Evolutionary conservation across 2,329 filamentous ascomycete genomes (phyloP), one percentile per base, ranked within the genome.

Genomic region (Aspergillus unguis): DNA sequence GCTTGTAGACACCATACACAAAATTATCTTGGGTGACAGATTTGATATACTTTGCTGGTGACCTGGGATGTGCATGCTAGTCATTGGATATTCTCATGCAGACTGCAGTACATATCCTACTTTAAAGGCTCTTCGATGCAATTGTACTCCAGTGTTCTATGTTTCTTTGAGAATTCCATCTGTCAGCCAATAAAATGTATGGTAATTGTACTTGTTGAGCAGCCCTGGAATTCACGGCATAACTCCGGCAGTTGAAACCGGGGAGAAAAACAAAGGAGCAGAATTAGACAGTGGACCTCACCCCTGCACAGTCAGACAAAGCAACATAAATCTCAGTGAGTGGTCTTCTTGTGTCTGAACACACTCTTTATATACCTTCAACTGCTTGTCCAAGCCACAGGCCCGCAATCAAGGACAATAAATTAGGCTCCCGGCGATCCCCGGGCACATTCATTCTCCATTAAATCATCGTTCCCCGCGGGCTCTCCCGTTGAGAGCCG

Each of bases 401-500:
- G 43, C 35, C 36, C 31, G 45, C 17, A 17, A 17, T 17, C 17
- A 17, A 17, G 17, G 17, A 17, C 17, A 17, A 17, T 17, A 17
- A 53, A 38, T 32, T 44, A 45, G 45, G 35, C 36, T 45, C 50
- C 55, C 57, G 55, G 56, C 49, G 51, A 58, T 53, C 51, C 48
- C 58, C 58, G 53, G 54, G 17, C 17, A 17, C 17, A 17, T 17
- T 17, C 17, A 17, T 17, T 17, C 17, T 17, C 17, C 17, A 17
- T 17, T 17, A 17, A 17, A 17, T 17, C 17, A 17, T 17, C 17
- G 48, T 62, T 60, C 65, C 64, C 65, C 64, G 60, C 65, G 59
- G 59, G 59, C 54, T 59, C 58, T 61, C 68, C 65, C 62, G 62
- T 65, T 60, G 63, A 67, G 62, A 62, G 60, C 63, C 65, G 66